Evolutionary conservation across 192 early-diverging fungal genomes (phyloP).

Genomic region (Backusella tuberculispora): DNA sequence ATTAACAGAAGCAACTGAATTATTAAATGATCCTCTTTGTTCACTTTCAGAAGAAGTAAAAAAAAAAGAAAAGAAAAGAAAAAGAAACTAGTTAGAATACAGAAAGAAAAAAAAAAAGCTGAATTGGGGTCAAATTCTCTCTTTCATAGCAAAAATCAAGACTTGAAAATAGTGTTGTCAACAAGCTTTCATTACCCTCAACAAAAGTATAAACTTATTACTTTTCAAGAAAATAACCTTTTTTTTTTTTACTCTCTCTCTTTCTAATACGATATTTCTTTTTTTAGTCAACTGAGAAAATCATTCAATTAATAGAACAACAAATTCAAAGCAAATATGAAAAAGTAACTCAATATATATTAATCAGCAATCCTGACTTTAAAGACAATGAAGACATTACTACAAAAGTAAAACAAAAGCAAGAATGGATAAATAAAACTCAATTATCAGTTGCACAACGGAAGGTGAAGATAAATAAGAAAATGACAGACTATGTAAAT

Average conservation of each 20-base stretch:
- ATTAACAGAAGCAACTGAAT: neutral
- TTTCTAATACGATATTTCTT: too few relatives aligned
- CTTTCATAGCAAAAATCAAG: neutral
- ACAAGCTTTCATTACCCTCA: neutral
- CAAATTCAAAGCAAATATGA: neutral
- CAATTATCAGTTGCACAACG: neutral
- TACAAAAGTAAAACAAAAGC: neutral
- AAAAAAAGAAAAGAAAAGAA: too few relatives aligned
- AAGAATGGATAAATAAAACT: neutral
- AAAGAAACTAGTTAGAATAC: too few relatives aligned
- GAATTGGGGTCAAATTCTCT: too few relatives aligned
- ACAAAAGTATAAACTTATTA: too few relatives aligned
- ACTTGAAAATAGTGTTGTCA: neutral
- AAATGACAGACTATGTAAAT: neutral
- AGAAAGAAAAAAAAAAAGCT: too few relatives aligned
- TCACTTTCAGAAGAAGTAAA: neutral
- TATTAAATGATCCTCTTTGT: neutral
- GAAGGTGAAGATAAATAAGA: neutral
- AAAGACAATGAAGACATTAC: neutral
- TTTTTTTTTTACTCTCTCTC: too few relatives aligned
- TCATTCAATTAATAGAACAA: neutral
- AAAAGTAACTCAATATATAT: neutral
- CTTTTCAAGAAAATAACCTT: too few relatives aligned
- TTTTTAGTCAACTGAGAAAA: neutral
- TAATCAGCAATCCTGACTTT: neutral